phyloP scores from a whole-genome alignment of 176 grass and related monocot species.

The Hsuehochloa calcarea region DNA sequence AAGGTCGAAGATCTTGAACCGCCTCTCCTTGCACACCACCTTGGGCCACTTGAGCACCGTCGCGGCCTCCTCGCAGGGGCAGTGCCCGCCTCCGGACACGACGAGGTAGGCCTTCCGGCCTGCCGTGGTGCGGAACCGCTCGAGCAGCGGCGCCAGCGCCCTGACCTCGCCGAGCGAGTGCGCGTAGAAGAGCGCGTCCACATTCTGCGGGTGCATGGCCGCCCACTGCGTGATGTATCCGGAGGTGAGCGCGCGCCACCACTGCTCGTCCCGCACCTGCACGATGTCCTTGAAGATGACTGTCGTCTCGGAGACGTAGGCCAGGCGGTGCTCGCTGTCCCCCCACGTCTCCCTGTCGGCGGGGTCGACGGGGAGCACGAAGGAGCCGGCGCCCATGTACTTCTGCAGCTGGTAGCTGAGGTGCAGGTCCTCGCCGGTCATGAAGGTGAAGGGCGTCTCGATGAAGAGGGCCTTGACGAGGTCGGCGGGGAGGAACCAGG shows the following conservation, averaged over 20 bases:
- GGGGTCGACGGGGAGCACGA: constrained; percentile 81
- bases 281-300: constrained; percentile 97
- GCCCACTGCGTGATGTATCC: constrained; percentile 98
- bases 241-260: constrained; percentile 87
- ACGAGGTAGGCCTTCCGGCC: constrained; percentile 74
- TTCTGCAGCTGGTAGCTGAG: constrained; percentile 97
- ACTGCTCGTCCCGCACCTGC: constrained; percentile 87
- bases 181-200: constrained; percentile 92
- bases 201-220: constrained; percentile 89
- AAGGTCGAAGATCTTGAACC: constrained; percentile 95
- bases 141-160: constrained; percentile 67
- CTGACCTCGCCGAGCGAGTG: constrained; percentile 72
- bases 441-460: constrained; percentile 83
- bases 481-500: constrained; percentile 81
- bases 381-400: constrained; percentile 86
- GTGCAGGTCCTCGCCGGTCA: constrained; percentile 96
- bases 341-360: constrained; percentile 92
- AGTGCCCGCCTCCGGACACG: constrained; percentile 65
- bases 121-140: constrained; percentile 58
- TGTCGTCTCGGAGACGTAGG: constrained; percentile 82
- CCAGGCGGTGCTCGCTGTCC: constrained; percentile 92
- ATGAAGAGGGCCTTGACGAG: constrained; percentile 91
- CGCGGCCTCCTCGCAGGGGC: constrained; percentile 72
- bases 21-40: constrained; percentile 83
- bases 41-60: constrained; percentile 79